phyloP scores from a whole-genome alignment of 306 rosid species.

The Ceratonia siliqua region DNA sequence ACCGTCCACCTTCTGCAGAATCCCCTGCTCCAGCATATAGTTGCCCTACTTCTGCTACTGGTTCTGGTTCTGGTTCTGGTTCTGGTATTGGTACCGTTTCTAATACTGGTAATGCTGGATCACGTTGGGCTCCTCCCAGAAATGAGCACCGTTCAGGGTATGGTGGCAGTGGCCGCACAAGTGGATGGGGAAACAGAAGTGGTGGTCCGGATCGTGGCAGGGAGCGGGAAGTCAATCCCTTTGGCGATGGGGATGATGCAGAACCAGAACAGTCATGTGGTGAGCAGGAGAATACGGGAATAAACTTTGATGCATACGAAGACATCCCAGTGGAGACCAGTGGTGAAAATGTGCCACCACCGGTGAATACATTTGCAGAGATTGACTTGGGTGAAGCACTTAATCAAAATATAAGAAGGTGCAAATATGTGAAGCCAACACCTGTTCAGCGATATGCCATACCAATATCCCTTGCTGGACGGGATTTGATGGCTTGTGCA shows the following conservation, averaged over 20 bases:
- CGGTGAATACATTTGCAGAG: conserved; percentile 86
- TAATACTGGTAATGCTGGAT: conserved; percentile 32
- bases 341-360: conserved; percentile 71
- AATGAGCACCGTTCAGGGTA: conserved; percentile 42
- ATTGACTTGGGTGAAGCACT: conserved; percentile 85
- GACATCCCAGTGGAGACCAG: conserved; percentile 89
- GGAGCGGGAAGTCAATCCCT: conserved; percentile 76
- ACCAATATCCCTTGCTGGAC: conserved; percentile 76
- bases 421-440: conserved; percentile 85
- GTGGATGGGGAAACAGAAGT: conserved; percentile 59
- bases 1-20: conserved; percentile 52
- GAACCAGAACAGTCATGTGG: conserved; percentile 47
- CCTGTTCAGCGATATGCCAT: conserved; percentile 89
- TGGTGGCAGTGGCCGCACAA: conserved; percentile 41
- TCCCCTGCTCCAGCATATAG: conserved; percentile 44
- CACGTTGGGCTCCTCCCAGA: conserved; percentile 55
- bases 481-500: conserved; percentile 94
- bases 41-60: conserved; percentile 32
- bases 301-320: conserved; percentile 83
- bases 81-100: neutral
- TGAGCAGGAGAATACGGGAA: conserved; percentile 69
- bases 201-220: conserved; percentile 78
- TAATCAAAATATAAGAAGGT: conserved; percentile 69
- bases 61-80: neutral
- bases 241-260: conserved; percentile 55